Conservation (phyloP, 2,329 filamentous ascomycete species). For the Xylogone sp. region DNA sequence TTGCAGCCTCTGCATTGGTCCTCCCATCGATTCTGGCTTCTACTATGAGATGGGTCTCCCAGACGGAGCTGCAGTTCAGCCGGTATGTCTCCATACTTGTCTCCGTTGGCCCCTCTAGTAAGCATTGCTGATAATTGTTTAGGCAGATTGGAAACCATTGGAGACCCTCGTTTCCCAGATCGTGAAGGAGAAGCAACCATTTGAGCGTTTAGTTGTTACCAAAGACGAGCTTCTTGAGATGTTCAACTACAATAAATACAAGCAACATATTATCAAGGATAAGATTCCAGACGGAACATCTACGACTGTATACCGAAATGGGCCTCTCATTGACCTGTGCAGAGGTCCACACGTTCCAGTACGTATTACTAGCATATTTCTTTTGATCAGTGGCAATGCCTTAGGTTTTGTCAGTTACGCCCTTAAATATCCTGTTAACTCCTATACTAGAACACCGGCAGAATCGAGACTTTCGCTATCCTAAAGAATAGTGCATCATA, state of each 20-base stretch:
- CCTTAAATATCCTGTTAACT: background rate
- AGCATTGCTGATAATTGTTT: constrained; percentile 15
- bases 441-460: constrained; percentile 63
- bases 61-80: constrained; percentile 63
- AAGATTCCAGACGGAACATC: constrained; percentile 85
- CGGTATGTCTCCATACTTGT: too few species aligned
- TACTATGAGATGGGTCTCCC: constrained; percentile 95
- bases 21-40: constrained; percentile 86
- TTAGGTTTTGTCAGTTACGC: too few species aligned
- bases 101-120: too few species aligned
- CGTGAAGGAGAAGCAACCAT: constrained; percentile 95
- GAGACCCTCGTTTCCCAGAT: constrained; percentile 78
- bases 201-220: constrained; percentile 82
- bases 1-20: constrained; percentile 89
- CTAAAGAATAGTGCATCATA: constrained; percentile 78
- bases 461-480: constrained; percentile 92
- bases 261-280: constrained; percentile 94
- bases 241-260: constrained; percentile 98
- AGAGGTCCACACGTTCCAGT: constrained; percentile 84
- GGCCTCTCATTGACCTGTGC: constrained; percentile 88
- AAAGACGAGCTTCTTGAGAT: constrained; percentile 93
- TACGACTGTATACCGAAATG: constrained; percentile 89
- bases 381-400: too few species aligned
- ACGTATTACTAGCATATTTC: background rate
- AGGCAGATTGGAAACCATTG: constrained; percentile 78